phyloP scores from a whole-genome alignment of 2,329 filamentous ascomycete species.

The Botrytis tulipae region DNA sequence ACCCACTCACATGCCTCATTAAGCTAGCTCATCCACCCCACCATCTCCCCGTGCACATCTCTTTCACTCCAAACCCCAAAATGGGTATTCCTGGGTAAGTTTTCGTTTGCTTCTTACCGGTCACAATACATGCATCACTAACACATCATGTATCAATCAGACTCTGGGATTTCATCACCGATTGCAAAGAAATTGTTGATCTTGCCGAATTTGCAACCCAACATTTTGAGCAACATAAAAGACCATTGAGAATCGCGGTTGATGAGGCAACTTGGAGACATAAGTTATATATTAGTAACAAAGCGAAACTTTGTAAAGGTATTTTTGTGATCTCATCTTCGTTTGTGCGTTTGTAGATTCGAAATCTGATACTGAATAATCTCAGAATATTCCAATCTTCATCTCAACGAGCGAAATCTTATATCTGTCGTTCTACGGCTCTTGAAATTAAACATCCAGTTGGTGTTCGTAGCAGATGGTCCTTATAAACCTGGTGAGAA shows the following conservation, averaged over 20 bases:
- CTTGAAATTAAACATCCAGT: constrained; percentile 69
- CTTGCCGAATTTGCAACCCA: constrained; percentile 59
- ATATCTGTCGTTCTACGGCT: constrained; percentile 83
- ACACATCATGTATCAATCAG: neutral
- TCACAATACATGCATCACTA: neutral
- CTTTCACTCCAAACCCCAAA: neutral
- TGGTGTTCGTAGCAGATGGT: constrained; percentile 84
- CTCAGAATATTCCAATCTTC: neutral
- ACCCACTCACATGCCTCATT: neutral
- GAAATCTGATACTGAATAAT: neutral
- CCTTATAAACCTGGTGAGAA: constrained; percentile 67
- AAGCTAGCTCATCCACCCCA: neutral
- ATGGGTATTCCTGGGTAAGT: constrained; percentile 12
- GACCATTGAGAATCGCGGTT: constrained; percentile 79
- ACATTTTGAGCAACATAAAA: constrained; percentile 64
- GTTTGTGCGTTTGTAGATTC: too few relatives aligned
- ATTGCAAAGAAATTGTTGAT: constrained; percentile 11
- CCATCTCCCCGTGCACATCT: constrained; percentile 2
- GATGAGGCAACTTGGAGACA: constrained; percentile 89
- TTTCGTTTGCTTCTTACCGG: neutral
- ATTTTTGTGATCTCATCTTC: neutral
- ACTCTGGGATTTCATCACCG: constrained; percentile 20
- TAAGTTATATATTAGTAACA: constrained; percentile 46
- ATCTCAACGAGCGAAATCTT: constrained; percentile 41
- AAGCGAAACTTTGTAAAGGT: neutral